Base-by-base conservation (phyloP, 441 rosid genomes). In the Populus hybrid region DNA sequence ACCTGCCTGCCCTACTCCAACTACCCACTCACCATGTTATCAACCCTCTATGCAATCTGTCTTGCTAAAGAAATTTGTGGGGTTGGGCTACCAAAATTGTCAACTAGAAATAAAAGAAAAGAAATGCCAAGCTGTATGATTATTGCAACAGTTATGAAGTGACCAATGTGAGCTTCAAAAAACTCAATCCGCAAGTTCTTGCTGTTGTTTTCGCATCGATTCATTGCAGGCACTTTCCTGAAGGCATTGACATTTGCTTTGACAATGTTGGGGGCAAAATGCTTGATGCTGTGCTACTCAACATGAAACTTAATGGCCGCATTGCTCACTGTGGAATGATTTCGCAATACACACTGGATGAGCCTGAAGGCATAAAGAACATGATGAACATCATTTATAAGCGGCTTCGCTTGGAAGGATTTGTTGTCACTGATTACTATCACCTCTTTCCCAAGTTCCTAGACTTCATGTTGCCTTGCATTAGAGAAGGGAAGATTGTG, bases 191-290 rank as follows among this genome's bases (percentile, higher is more conserved):
- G 1, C 42, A 38, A 38, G 9, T 38, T 2, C 21, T 68, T 21
- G 23, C 33, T 64, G 5, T 29, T 64, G n/a, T 4, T n/a, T 64
- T 64, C 12, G 1, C 23, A 0, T 18, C 9, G 28, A 6, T 64
- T 40, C 50, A 8, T 36, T 36, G 40, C 83, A 81, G 87, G 76
- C 64, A 29, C 11, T 83, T 82, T 18, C 85, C 86, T 0, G 70
- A 78, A 72, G 88, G 88, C 36, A 86, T 83, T 24, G 86, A 85
- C 59, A 78, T 85, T 16, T 85, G 81, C 76, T 85, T 83, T 67
- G 86, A 83, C 2, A 81, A 86, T 36, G 86, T 86, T 0, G 84
- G 88, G 2, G 88, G 86, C 0, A 83, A 83, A 31, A 86, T 82
- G 76, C 79, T 86, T 0, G 83, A 82, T 40, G 84, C 81, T 0